Percentiles rank a stretch among this genome's conserved stretches.
Evolutionary conservation across 352 stramenopile species (phyloP).

Genomic region (Phytophthora capsici): DNA sequence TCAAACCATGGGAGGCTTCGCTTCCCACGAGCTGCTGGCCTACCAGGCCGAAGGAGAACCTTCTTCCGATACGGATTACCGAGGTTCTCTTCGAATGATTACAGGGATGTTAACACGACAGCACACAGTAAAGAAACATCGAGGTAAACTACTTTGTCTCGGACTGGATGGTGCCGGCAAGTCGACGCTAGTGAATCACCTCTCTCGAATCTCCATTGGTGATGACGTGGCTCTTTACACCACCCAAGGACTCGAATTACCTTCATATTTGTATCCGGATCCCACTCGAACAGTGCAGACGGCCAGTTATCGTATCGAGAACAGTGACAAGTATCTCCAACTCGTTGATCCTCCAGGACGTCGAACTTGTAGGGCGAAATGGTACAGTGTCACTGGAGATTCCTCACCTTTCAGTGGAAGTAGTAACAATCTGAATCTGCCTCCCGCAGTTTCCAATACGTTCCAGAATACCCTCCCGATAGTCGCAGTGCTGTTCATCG

Average conservation of each 20-base stretch:
- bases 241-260: conserved; percentile 17
- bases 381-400: conserved; percentile 35
- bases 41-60: conserved; percentile 15
- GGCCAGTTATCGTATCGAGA: conserved; percentile 48
- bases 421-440: conserved; percentile 27
- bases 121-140: conserved; percentile 44
- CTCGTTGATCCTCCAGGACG: conserved; percentile 53
- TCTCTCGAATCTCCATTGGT: conserved; percentile 35
- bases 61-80: conserved; percentile 26
- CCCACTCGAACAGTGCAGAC: conserved; percentile 33
- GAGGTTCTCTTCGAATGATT: conserved; percentile 25
- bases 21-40: conserved; percentile 40
- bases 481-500: conserved; percentile 55
- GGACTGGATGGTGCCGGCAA: conserved; percentile 68
- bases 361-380: conserved; percentile 41
- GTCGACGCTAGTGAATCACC: conserved; percentile 57
- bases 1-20: conserved; percentile 45
- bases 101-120: conserved; percentile 38
- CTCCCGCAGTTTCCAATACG: conserved; percentile 8
- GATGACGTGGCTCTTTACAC: conserved; percentile 27
- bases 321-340: conserved; percentile 47
- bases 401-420: conserved; percentile 11
- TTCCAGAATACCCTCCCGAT: conserved; percentile 39
- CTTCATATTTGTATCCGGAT: conserved; percentile 35
- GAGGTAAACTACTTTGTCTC: conserved; percentile 54